A percentile compares a stretch with the other conserved stretches of the same genome.
phyloP scores from a whole-genome alignment of 306 rosid species.

The Rosa persica region DNA sequence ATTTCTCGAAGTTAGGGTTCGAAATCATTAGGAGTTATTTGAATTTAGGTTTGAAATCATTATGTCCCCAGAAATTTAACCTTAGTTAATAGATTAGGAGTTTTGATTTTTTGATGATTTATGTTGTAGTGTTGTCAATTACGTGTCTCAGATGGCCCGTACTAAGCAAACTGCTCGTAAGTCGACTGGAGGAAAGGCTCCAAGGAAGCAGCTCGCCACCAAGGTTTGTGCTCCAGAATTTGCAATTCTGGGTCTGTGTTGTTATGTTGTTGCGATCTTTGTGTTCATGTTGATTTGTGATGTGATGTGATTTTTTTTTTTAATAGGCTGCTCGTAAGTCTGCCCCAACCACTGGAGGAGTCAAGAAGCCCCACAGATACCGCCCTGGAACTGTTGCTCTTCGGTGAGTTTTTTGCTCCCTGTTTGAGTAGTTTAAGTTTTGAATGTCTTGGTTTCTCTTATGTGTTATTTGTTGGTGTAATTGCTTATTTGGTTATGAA shows the following conservation, averaged over 20 bases:
- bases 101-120: not conserved
- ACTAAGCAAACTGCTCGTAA: slow-evolving; percentile 98
- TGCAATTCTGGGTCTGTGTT: not conserved
- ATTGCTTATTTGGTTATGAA: not conserved
- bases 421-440: not conserved
- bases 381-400: slow-evolving; percentile 97
- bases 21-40: too few species aligned
- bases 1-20: not conserved
- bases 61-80: too few species aligned
- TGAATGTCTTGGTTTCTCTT: not conserved
- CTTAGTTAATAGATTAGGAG: not conserved
- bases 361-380: slow-evolving; percentile 93
- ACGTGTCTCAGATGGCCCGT: slow-evolving; percentile 76
- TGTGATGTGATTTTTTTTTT: fast-evolving
- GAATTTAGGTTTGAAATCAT: too few species aligned
- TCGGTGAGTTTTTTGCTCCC: slow-evolving; percentile 38
- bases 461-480: fast-evolving
- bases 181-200: slow-evolving; percentile 96
- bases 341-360: slow-evolving; percentile 96
- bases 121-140: not conserved
- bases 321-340: slow-evolving; percentile 94
- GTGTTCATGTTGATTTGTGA: not conserved
- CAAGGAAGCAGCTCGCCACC: slow-evolving; percentile 95
- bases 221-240: slow-evolving; percentile 45
- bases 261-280: too few species aligned